These are phyloP conservation scores for Fusarium sp. DNA, from an alignment of 2,329 filamentous ascomycete species.

Conservation along the genomic window DNA sequence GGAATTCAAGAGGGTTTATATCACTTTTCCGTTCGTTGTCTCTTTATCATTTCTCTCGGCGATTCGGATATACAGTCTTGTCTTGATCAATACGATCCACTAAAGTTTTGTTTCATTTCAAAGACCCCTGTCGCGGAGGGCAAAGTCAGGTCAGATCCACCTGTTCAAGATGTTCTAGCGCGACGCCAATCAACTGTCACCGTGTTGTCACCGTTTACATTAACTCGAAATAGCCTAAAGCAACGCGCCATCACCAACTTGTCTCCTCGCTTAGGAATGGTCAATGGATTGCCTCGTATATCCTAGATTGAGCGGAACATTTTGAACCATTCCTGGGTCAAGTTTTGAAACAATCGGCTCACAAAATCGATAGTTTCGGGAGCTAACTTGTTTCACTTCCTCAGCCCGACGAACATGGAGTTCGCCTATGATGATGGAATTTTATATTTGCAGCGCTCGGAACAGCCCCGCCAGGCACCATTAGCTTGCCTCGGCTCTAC, in stretches of 20 bases:
- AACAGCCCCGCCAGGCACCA: no score
- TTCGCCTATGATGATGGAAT: no score
- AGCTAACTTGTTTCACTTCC: no score
- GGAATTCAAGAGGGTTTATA: neutral
- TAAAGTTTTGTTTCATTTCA: neutral
- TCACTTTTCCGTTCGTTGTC: neutral
- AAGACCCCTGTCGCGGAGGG: neutral
- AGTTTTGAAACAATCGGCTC: constrained; percentile 1
- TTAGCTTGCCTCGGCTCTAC: no score
- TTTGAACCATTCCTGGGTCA: neutral
- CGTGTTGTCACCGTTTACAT: constrained; percentile 5
- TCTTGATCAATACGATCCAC: neutral
- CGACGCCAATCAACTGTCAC: neutral
- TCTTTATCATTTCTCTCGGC: neutral
- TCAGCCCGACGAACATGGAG: no score
- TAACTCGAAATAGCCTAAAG: neutral
- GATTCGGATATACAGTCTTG: neutral
- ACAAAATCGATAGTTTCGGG: no score
- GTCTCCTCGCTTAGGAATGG: no score
- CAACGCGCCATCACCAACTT: neutral
- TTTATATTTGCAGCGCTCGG: no score
- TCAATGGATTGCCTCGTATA: neutral
- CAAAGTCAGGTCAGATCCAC: constrained; percentile 8
- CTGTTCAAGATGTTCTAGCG: constrained; percentile 2
- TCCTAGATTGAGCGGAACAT: neutral